Evolutionary conservation across 1,284 basidiomycete species (phyloP).

Genomic region (Sporisorium scitamineum): DNA sequence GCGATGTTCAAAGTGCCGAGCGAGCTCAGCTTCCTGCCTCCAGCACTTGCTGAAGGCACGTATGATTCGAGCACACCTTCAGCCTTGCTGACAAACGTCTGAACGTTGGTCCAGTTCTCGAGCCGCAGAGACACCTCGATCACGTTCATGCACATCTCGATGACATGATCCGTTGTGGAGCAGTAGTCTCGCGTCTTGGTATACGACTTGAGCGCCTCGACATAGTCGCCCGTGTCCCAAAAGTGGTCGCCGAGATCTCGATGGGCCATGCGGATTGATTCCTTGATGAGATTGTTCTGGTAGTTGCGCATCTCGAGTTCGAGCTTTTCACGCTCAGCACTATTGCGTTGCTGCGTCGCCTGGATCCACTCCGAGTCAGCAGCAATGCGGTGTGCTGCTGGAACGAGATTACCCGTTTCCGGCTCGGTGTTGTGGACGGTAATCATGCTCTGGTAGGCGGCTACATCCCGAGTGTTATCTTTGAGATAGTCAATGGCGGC

Average conservation of each 20-base stretch:
- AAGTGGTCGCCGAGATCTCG: slow-evolving; percentile 83
- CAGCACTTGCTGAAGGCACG: slow-evolving; percentile 44
- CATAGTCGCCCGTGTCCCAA: slow-evolving; percentile 78
- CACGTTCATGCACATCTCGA: slow-evolving; percentile 75
- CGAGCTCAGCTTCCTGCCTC: slow-evolving; percentile 71
- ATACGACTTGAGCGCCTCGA: slow-evolving; percentile 79
- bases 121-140: slow-evolving; percentile 80
- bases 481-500: slow-evolving; percentile 48
- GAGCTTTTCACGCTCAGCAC: slow-evolving; percentile 78
- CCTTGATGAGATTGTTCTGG: slow-evolving; percentile 90
- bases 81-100: slow-evolving; percentile 89
- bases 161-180: slow-evolving; percentile 82
- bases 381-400: slow-evolving; percentile 28
- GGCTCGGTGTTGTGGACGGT: slow-evolving; percentile 51
- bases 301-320: slow-evolving; percentile 91
- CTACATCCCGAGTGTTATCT: slow-evolving; percentile 36
- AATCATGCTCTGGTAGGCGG: slow-evolving; percentile 37
- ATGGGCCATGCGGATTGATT: slow-evolving; percentile 90
- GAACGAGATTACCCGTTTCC: slow-evolving; percentile 19
- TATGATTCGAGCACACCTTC: slow-evolving; percentile 83
- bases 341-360: slow-evolving; percentile 75
- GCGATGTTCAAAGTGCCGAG: slow-evolving; percentile 28
- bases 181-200: slow-evolving; percentile 88
- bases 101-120: slow-evolving; percentile 82
- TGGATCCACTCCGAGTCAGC: slow-evolving; percentile 76